Evolutionary conservation across 1,139 yeast species (phyloP), one percentile per base, ranked within the genome.

Genomic region (Saccharomyces hybrid): DNA sequence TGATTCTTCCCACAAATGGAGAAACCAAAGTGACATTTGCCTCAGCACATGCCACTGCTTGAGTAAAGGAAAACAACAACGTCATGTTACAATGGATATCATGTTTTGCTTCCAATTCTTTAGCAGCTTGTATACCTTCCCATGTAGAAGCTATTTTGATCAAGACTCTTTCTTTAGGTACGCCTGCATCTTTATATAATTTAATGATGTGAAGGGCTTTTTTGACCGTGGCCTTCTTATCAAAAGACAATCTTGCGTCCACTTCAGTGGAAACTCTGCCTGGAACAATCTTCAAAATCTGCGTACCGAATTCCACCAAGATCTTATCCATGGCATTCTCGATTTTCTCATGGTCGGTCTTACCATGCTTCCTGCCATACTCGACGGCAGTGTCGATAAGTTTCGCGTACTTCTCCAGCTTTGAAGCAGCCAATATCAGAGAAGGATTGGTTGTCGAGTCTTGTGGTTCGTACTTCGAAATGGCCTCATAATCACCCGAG

Each of bases 371-470:
- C 76, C 88, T 84, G 65, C 93, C 97, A 76, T 85, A 88, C 51
- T 81, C 87, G 64, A 93, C 85, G 58, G 99, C 98, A 64, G 80
- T 80, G 71, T 91, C 97, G 65, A 93, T 86, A 73, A 93, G 80
- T 71, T 82, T 78, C 62, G 96, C 85, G 77, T 93, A 93, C 70
- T 84, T 91, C 51, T 93, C 75, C 78, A 90, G 88, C 76, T 87
- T 87, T 58, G 98, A 70, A 58, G 99, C 99, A 61, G 98, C 98
- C 69, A 93, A 80, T 69, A 93, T 91, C 78, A 93, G 81, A 47
- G 98, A 90, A 62, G 99, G 99, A 80, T 93, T 93, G 75, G 99
- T 93, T 70, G 99, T 93, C 63, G 99, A 97, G 76, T 93, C 99
- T 78, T 91, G 97, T 63, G 99, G 99, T 69, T 93, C 88, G 80